Percentiles rank a stretch among this genome's conserved stretches.
Evolutionary conservation across 768 basidiomycete species (phyloP).

Genomic region (Russula earlei): DNA sequence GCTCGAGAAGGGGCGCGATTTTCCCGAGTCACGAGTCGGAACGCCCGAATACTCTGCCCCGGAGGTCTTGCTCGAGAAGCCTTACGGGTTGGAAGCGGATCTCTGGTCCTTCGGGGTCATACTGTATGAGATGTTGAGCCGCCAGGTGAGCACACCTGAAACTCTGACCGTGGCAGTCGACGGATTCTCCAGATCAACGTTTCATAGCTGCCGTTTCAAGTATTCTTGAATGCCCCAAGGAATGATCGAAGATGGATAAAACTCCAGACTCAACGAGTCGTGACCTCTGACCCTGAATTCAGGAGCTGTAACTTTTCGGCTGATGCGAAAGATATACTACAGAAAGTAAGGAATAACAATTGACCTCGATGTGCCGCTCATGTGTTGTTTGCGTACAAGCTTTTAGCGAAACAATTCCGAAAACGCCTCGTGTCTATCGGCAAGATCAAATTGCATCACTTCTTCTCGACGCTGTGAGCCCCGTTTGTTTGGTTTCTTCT

Average conservation of each 20-base stretch:
- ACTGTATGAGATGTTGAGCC: conserved; percentile 69
- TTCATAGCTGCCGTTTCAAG: not conserved
- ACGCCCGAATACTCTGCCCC: conserved; percentile 10
- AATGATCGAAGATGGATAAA: not conserved
- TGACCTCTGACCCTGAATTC: not conserved
- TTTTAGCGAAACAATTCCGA: not conserved
- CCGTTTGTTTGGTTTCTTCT: not conserved
- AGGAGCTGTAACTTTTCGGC: not conserved
- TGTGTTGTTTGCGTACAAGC: not conserved
- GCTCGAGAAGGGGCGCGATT: not conserved
- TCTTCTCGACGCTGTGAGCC: not conserved
- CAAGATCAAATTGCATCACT: not conserved
- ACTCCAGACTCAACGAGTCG: not conserved
- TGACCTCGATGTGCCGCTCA: not conserved
- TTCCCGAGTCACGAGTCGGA: not conserved
- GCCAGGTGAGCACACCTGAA: not conserved
- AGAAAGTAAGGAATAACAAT: not conserved
- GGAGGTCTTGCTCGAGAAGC: conserved; percentile 2
- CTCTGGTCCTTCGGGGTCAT: conserved; percentile 97
- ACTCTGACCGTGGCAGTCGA: too few relatives aligned
- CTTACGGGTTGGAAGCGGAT: conserved; percentile 47
- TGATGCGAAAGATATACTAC: conserved; percentile 1
- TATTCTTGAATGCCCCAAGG: not conserved
- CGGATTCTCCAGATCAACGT: not conserved
- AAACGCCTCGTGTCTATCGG: not conserved